These are phyloP conservation scores for Hymenoscyphus albidus DNA, from an alignment of 2,329 filamentous ascomycete species.

Conservation along the genomic window DNA sequence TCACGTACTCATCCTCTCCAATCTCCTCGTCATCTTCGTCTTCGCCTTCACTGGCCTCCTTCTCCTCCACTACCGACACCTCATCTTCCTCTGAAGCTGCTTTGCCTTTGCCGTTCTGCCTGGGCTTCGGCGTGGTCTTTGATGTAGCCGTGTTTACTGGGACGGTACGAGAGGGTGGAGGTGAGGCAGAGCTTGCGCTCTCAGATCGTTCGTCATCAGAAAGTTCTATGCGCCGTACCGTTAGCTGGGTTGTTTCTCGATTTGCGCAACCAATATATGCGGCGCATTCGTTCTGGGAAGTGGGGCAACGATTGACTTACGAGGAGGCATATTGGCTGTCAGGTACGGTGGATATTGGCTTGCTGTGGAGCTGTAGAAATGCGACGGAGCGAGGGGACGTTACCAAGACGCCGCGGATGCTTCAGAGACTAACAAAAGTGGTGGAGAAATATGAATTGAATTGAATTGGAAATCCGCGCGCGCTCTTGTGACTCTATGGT, in stretches of 20 bases:
- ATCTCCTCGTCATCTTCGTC: slow-evolving; percentile 38
- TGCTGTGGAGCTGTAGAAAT: background rate
- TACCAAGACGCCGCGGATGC: background rate
- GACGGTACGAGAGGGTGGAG: slow-evolving; percentile 1
- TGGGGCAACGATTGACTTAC: slow-evolving; percentile 26
- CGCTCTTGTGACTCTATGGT: background rate
- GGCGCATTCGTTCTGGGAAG: background rate
- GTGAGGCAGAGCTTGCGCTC: slow-evolving; percentile 26
- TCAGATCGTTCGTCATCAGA: slow-evolving; percentile 34
- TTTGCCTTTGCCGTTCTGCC: slow-evolving; percentile 19
- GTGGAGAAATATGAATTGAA: background rate
- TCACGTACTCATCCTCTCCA: slow-evolving; percentile 46
- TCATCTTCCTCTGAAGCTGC: slow-evolving; percentile 26
- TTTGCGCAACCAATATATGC: background rate
- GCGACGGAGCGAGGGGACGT: background rate
- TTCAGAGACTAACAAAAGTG: background rate
- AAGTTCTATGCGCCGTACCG: slow-evolving; percentile 25
- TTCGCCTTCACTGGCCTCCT: slow-evolving; percentile 35
- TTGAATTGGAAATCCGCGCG: background rate
- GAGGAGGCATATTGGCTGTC: slow-evolving; percentile 29
- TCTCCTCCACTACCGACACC: slow-evolving; percentile 23
- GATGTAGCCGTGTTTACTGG: slow-evolving; percentile 24
- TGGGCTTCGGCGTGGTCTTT: slow-evolving; percentile 5
- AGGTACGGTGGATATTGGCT: background rate
- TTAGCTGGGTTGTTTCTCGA: slow-evolving; percentile 18